A percentile compares a stretch with the other conserved stretches of the same genome.
These are phyloP conservation scores for Diaporthe sp. DNA, from an alignment of 2,329 filamentous ascomycete species.

Conservation along the genomic window DNA sequence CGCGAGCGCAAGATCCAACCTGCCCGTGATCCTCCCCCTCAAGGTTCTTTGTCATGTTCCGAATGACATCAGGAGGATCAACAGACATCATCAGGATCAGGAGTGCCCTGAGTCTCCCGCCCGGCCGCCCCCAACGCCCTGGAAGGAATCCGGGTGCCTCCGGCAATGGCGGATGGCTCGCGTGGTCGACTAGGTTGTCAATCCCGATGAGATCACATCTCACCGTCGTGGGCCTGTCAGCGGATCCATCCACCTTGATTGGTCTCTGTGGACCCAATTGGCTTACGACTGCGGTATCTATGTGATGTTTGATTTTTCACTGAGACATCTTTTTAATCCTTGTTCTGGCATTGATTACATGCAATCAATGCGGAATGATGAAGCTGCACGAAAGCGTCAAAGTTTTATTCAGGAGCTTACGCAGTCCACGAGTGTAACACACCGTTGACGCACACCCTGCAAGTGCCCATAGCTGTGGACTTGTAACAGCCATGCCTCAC, in stretches of 20 bases:
- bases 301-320: neutral
- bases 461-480: neutral
- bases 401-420: neutral
- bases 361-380: neutral
- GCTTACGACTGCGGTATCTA: neutral
- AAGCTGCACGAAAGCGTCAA: neutral
- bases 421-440: neutral
- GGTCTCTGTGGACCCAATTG: neutral
- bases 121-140: neutral
- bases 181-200: conserved; percentile 20
- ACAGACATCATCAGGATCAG: conserved; percentile 14
- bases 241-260: neutral
- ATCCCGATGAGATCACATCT: conserved; percentile 19
- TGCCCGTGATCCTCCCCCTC: neutral
- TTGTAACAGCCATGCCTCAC: fast-evolving
- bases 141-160: neutral
- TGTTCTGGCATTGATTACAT: neutral
- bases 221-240: neutral
- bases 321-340: neutral
- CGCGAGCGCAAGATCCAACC: neutral
- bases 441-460: neutral
- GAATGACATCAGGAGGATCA: neutral
- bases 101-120: conserved; percentile 17
- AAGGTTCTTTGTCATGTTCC: neutral
- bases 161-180: neutral